Evolutionary conservation across 2,329 filamentous ascomycete species (phyloP), one percentile per base, ranked within the genome.

Genomic region (Pseudogymnoascus sp.): DNA sequence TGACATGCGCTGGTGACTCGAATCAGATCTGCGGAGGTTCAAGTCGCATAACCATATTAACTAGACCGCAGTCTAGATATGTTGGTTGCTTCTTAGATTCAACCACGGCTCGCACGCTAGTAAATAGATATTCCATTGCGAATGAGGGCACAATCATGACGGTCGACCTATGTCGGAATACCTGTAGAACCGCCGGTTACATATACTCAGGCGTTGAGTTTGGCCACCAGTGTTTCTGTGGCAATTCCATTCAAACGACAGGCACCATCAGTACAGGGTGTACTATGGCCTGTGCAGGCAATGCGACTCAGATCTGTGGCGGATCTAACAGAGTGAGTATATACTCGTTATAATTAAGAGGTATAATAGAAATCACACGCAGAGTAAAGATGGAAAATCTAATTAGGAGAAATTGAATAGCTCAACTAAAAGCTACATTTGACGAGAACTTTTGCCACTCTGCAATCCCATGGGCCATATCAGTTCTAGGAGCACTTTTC

Each of bases 281-380:
- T 62, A 65, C 60, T 15, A 68, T 62, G 60, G n/a, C 64, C 0
- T 71, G 67, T 50, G 42, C 65, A 3, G 69, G 67, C 13, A 66
- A 69, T 62, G 19, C 10, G 9, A 31, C 42, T 10, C 61, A 71
- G 61, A 63, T 65, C 11, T 71, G 68, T 56, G 67, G 68, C 53
- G 68, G 66, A 17, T 56, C 62, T 11, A 19, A 46, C 7, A 40
- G 37, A 37, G 33, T 35, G 33, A 35, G 33, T 37, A 37, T 37
- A 37, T 37, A 37, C 11, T 37, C 4, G 33, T 37, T 37, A 37
- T 37, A 37, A 37, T 37, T 37, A n/a, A 37, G 33, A 37, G 33
- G 33, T 37, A 37, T 37, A 15, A 37, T 37, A 37, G 33, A 37
- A 37, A 15, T 37, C 33, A 37, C 33, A 15, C 33, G 33, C 4